phyloP scores from a whole-genome alignment of 2,329 filamentous ascomycete species.

The Boeremia lycopersici region DNA sequence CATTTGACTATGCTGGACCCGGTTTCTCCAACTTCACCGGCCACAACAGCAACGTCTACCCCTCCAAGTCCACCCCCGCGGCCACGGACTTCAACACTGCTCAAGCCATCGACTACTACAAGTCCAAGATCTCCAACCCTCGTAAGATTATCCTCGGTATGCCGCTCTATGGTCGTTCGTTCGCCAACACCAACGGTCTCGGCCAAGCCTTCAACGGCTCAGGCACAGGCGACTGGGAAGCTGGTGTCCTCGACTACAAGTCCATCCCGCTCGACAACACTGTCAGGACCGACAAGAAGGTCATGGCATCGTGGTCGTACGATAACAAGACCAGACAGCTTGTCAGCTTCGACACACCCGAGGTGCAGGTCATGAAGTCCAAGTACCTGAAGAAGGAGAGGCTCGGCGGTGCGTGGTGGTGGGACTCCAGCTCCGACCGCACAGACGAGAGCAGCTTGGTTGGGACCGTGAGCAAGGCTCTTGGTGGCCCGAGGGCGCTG shows the following conservation, averaged over 20 bases:
- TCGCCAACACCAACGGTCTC: slow-evolving; percentile 31
- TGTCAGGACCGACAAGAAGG: slow-evolving; percentile 27
- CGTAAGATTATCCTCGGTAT: slow-evolving; percentile 36
- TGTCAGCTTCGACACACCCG: slow-evolving; percentile 36
- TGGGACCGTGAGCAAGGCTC: slow-evolving; percentile 19
- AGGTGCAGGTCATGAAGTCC: slow-evolving; percentile 30
- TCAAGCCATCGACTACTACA: slow-evolving; percentile 36
- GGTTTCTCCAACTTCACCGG: slow-evolving; percentile 77
- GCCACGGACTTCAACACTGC: slow-evolving; percentile 41
- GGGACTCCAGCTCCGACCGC: slow-evolving; percentile 36
- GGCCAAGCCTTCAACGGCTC: slow-evolving; percentile 35
- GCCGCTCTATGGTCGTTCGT: slow-evolving; percentile 40
- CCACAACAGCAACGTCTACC: slow-evolving; percentile 36
- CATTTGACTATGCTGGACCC: slow-evolving; percentile 64
- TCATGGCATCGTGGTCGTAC: slow-evolving; percentile 29
- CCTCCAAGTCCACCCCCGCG: slow-evolving; percentile 21
- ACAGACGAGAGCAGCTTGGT: slow-evolving; percentile 29
- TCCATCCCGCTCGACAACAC: slow-evolving; percentile 31
- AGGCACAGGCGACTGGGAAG: slow-evolving; percentile 32
- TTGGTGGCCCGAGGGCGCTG: slow-evolving; percentile 21
- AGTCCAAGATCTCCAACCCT: slow-evolving; percentile 20
- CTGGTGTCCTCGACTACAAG: slow-evolving; percentile 39
- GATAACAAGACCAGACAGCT: slow-evolving; percentile 27
- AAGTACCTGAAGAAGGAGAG: slow-evolving; percentile 31
- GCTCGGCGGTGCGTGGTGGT: slow-evolving; percentile 42